These are phyloP conservation scores for Chimonanthus salicifolius DNA, from an alignment of 164 flowering plant species.

Conservation along the genomic window DNA sequence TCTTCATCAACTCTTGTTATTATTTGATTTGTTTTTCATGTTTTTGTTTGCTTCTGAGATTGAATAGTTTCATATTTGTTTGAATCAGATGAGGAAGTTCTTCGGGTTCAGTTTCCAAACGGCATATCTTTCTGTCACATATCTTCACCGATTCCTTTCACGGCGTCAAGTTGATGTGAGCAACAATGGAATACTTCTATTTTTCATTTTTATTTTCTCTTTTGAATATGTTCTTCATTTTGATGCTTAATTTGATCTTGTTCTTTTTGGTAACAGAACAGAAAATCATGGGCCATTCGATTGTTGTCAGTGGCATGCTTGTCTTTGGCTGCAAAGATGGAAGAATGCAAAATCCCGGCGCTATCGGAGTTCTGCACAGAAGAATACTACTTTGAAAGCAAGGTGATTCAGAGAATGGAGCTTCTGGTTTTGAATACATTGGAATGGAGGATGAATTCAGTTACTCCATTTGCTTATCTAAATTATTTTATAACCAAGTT, in stretches of 20 bases:
- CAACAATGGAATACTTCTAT: not conserved
- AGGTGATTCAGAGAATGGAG: constrained; percentile 60
- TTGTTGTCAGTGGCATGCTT: constrained; percentile 60
- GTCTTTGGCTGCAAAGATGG: constrained; percentile 69
- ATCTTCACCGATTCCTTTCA: constrained; percentile 57
- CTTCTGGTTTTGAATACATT: constrained; percentile 53
- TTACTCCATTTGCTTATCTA: constrained; percentile 62
- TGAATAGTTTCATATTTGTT: constrained; percentile 1
- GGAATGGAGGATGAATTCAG: constrained; percentile 59
- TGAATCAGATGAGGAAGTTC: constrained; percentile 34
- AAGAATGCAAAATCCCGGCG: constrained; percentile 44
- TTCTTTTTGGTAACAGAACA: constrained; percentile 23
- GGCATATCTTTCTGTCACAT: constrained; percentile 52
- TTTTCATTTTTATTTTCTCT: not conserved
- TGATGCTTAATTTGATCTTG: not conserved
- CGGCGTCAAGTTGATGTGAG: constrained; percentile 50
- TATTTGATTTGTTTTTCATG: not conserved
- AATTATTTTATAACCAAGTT: constrained; percentile 42
- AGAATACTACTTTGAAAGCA: constrained; percentile 36
- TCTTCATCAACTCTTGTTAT: constrained; percentile 3
- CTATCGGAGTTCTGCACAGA: constrained; percentile 37
- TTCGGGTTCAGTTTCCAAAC: constrained; percentile 52
- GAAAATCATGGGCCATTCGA: constrained; percentile 51
- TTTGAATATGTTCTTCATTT: not conserved
- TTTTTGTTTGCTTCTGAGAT: not conserved